Base-by-base conservation (phyloP, 345 rosid species). In the Lumnitzera littorea region DNA sequence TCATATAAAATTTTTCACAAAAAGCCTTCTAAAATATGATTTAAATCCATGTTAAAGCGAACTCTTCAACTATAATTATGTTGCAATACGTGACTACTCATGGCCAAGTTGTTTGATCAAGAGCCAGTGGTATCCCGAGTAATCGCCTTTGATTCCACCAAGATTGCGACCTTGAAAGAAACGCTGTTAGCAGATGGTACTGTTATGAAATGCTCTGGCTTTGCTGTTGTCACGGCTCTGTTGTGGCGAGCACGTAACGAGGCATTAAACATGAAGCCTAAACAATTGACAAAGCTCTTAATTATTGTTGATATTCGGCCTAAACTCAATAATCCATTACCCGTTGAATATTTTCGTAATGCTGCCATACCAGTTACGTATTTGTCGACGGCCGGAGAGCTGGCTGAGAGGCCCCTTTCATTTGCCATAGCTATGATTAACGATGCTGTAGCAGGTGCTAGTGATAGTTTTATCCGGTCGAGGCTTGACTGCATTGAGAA, bases 61-160 rank as follows among this genome's bases (percentile, higher is more conserved):
- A n/a, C n/a, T n/a, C n/a, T n/a, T n/a, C n/a, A n/a, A n/a, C n/a
- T n/a, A n/a, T n/a, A 71, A 70, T 41, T 67, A 63, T 25, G 67
- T 67, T 0, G 58, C 70, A 46, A 50, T 75, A 15, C 41, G 54
- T 12, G 79, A 75, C 61, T 48, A 46, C 1, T 74, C 61, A 74
- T 24, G 3, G 68, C 55, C 15, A 31, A 13, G 12, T 12, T 50
- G 51, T 65, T 41, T 49, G 50, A 23, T 15, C 48, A 43, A 15
- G 68, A 65, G 17, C 46, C 50, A 11, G 20, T 56, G 50, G 36
- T 50, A 24, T 36, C 43, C 51, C 27, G 20, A 41, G 15, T 51
- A 24, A 36, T 65, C 50, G 23, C 25, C 51, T 57, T 65, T 15
- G 51, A 51, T 11, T 14, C 51, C 4, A 14, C 15, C 25, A 41